Conservation (phyloP, 2,329 filamentous ascomycete species). For the Dactylellina drechsleri region DNA sequence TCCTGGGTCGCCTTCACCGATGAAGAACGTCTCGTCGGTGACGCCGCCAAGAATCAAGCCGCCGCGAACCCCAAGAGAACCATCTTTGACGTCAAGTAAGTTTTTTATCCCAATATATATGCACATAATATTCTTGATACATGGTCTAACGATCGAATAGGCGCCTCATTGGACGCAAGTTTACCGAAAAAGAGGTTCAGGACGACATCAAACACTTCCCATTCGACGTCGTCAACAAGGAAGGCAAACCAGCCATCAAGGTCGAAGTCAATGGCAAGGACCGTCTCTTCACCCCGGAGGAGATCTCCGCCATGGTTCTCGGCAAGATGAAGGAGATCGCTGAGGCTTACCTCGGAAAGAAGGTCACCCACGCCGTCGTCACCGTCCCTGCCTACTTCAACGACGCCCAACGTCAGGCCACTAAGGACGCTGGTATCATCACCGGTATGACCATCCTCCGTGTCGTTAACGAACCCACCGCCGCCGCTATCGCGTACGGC, state of each 20-base stretch:
- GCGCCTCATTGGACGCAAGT: conserved; percentile 87
- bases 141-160: conserved; percentile 64
- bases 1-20: conserved; percentile 97
- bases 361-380: conserved; percentile 87
- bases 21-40: conserved; percentile 94
- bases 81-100: conserved; percentile 85
- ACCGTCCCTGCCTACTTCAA: conserved; percentile 99
- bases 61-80: conserved; percentile 80
- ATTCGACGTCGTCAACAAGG: conserved; percentile 90
- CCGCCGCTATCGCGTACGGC: conserved; percentile 93
- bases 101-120: conserved; percentile 53
- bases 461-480: conserved; percentile 96
- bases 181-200: conserved; percentile 84
- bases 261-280: conserved; percentile 73
- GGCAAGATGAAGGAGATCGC: conserved; percentile 87
- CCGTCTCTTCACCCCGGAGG: conserved; percentile 82
- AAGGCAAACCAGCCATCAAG: conserved; percentile 86
- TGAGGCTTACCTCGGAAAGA: conserved; percentile 81
- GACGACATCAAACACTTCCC: conserved; percentile 97
- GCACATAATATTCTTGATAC: conserved; percentile 55
- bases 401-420: conserved; percentile 95
- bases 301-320: conserved; percentile 82
- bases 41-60: conserved; percentile 96
- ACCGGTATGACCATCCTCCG: conserved; percentile 94
- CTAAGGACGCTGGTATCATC: conserved; percentile 92